Conservation (phyloP, 805 yeast species). For the Komagataella mondaviorum region DNA sequence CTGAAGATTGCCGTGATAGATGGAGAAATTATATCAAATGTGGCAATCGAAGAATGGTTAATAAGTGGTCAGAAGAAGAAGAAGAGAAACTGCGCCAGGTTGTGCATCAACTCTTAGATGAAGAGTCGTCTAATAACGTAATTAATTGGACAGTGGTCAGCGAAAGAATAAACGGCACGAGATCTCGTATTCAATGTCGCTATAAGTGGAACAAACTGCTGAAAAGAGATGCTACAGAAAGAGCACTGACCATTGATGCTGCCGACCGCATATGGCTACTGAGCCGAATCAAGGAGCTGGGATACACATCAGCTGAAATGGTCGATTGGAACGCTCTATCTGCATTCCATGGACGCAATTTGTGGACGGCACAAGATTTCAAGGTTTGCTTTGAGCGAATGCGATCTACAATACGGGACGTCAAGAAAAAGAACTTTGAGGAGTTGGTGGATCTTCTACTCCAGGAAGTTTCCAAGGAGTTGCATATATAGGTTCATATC, state of each 20-base stretch:
- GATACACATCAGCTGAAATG: constrained; percentile 24
- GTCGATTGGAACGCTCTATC: constrained; percentile 47
- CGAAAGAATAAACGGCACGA: constrained; percentile 77
- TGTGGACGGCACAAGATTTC: constrained; percentile 52
- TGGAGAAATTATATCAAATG: constrained; percentile 95
- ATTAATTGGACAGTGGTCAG: constrained; percentile 90
- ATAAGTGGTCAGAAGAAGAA: constrained; percentile 71
- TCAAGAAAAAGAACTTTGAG: constrained; percentile 22
- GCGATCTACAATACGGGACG: constrained; percentile 36
- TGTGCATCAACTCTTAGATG: constrained; percentile 33
- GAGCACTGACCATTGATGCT: constrained; percentile 27
- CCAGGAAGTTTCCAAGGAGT: constrained; percentile 5
- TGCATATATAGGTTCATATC: neutral
- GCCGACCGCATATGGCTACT: constrained; percentile 39
- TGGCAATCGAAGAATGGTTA: constrained; percentile 60
- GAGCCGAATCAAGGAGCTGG: constrained; percentile 28
- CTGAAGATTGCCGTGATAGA: constrained; percentile 93
- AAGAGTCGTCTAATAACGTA: constrained; percentile 20
- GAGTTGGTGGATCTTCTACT: constrained; percentile 16
- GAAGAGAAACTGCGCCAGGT: constrained; percentile 49
- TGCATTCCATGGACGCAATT: constrained; percentile 23
- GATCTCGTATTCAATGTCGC: constrained; percentile 89
- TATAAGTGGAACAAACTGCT: constrained; percentile 86
- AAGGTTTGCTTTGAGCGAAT: constrained; percentile 47
- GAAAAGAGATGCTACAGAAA: constrained; percentile 37